These are phyloP conservation scores for Dothideomycetidae sp. DNA, from an alignment of 2,329 filamentous ascomycete genomes.

Conservation along the genomic window DNA sequence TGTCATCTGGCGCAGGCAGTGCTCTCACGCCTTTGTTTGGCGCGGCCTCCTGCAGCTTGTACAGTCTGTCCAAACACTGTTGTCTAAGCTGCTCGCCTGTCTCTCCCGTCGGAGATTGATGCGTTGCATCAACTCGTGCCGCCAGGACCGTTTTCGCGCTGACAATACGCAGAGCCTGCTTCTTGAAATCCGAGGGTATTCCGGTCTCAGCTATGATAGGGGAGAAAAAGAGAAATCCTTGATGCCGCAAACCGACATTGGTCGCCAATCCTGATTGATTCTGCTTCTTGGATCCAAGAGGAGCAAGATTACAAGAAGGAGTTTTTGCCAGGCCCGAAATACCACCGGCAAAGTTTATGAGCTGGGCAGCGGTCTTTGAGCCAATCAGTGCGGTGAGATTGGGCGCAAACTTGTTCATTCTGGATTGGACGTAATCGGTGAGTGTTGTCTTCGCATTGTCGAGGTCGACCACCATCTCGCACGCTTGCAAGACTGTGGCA, in stretches of 20 bases:
- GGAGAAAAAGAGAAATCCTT: conserved; percentile 87
- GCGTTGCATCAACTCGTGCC: conserved; percentile 75
- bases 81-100: conserved; percentile 70
- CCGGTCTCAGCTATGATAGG: conserved; percentile 58
- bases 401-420: conserved; percentile 91
- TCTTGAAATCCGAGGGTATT: conserved; percentile 75
- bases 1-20: conserved; percentile 86
- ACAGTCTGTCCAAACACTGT: conserved; percentile 69
- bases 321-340: conserved; percentile 80
- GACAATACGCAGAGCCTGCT: conserved; percentile 88
- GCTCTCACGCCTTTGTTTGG: conserved; percentile 79
- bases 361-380: conserved; percentile 81
- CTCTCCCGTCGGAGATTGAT: conserved; percentile 66
- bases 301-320: conserved; percentile 81
- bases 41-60: conserved; percentile 84
- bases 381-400: conserved; percentile 86
- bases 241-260: conserved; percentile 78
- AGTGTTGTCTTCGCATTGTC: conserved; percentile 76
- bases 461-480: conserved; percentile 75
- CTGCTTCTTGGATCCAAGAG: conserved; percentile 80
- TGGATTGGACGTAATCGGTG: conserved; percentile 88
- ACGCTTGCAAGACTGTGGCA: conserved; percentile 58
- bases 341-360: conserved; percentile 89
- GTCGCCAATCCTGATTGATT: conserved; percentile 73
- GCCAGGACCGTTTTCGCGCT: conserved; percentile 89